Conservation (phyloP, 140 eudicot genomes). For the Anethum foeniculum region DNA sequence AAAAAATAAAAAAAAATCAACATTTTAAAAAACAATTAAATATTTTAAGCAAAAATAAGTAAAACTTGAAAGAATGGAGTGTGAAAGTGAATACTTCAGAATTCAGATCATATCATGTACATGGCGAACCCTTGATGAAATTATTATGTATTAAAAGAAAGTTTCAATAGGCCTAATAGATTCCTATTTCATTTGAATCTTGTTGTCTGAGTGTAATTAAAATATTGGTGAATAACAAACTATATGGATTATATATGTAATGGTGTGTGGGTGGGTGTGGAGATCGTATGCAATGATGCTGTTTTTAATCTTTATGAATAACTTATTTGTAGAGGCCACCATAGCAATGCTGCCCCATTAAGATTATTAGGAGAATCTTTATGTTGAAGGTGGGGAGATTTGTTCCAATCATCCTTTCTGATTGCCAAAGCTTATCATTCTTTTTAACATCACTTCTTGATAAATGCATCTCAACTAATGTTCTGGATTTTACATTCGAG, state of each 20-base stretch:
- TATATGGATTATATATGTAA: neutral
- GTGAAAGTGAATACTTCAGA: neutral
- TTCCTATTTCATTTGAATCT: neutral
- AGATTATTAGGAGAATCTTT: conserved; percentile 1
- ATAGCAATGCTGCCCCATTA: neutral
- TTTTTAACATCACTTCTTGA: conserved; percentile 6
- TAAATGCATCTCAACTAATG: neutral
- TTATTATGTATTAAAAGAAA: too few species aligned
- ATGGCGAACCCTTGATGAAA: neutral
- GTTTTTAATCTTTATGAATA: neutral
- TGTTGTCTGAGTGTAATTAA: neutral
- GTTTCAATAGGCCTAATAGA: neutral
- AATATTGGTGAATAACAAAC: neutral
- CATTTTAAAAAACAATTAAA: neutral
- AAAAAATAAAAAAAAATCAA: neutral
- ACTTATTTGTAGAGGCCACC: neutral
- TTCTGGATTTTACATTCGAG: neutral
- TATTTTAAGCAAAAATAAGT: too few species aligned
- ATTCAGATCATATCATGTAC: neutral
- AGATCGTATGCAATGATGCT: neutral
- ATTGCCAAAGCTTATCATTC: conserved; percentile 23
- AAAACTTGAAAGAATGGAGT: neutral
- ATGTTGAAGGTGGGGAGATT: neutral
- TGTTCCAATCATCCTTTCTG: neutral
- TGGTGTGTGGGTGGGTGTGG: neutral